Evolutionary conservation across 352 stramenopile species (phyloP).

Genomic region (Phytophthora cajani): DNA sequence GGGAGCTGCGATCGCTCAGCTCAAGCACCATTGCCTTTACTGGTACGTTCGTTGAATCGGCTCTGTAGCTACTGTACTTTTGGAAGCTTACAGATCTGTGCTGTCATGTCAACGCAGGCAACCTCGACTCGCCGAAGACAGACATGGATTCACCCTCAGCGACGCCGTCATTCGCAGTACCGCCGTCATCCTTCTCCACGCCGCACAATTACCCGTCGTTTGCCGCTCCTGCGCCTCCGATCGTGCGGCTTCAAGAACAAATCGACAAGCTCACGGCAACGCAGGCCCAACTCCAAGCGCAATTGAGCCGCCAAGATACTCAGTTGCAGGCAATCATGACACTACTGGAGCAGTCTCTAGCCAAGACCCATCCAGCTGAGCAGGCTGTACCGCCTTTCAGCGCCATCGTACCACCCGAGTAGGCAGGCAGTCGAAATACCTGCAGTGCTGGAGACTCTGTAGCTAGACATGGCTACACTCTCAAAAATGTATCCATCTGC

Average conservation of each 20-base stretch:
- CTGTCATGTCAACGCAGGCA: constrained; percentile 10
- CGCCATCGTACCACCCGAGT: constrained; percentile 47
- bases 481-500: constrained; percentile 23
- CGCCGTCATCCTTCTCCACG: constrained; percentile 25
- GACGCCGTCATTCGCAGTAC: constrained; percentile 24
- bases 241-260: constrained; percentile 54
- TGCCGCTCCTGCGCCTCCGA: constrained; percentile 14
- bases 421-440: neutral
- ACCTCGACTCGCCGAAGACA: constrained; percentile 41
- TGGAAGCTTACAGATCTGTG: neutral
- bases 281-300: constrained; percentile 64
- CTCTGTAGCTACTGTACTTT: neutral
- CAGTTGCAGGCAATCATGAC: constrained; percentile 65
- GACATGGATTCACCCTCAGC: constrained; percentile 33
- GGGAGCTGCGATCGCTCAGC: constrained; percentile 57
- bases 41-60: constrained; percentile 9
- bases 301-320: constrained; percentile 59
- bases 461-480: constrained; percentile 17
- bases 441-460: no score
- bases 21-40: constrained; percentile 45
- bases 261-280: constrained; percentile 59
- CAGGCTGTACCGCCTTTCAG: constrained; percentile 54
- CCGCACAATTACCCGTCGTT: constrained; percentile 34
- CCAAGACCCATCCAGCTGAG: constrained; percentile 9
- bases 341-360: constrained; percentile 45